Evolutionary conservation across 2,329 filamentous ascomycete species (phyloP).

Genomic region (Colletotrichum destructivum): DNA sequence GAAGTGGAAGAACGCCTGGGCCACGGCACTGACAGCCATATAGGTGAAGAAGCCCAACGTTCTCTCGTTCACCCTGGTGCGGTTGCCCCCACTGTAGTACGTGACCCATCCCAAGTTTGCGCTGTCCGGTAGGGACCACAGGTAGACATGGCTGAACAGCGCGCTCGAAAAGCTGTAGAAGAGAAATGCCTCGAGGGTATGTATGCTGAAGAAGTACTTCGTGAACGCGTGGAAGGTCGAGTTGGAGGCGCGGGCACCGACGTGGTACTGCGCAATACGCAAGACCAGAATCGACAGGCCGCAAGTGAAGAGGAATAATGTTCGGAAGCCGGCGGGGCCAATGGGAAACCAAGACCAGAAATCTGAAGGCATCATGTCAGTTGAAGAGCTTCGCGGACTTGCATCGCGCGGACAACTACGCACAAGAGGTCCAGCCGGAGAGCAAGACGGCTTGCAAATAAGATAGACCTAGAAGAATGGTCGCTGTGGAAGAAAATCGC

Average conservation of each 20-base stretch:
- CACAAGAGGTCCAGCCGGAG: slow-evolving; percentile 79
- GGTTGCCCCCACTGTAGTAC: slow-evolving; percentile 75
- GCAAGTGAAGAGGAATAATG: slow-evolving; percentile 82
- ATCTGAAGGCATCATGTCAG: slow-evolving; percentile 61
- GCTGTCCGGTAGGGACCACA: slow-evolving; percentile 75
- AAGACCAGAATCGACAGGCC: slow-evolving; percentile 86
- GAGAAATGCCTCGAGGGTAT: slow-evolving; percentile 78
- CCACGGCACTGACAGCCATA: slow-evolving; percentile 76
- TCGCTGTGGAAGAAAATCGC: slow-evolving; percentile 85
- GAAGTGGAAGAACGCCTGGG: slow-evolving; percentile 80
- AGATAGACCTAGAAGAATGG: slow-evolving; percentile 78
- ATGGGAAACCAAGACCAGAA: slow-evolving; percentile 92
- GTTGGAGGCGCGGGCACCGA: slow-evolving; percentile 79
- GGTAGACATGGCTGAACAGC: slow-evolving; percentile 85
- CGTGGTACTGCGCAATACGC: slow-evolving; percentile 86
- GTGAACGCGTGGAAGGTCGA: slow-evolving; percentile 77
- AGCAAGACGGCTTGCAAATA: slow-evolving; percentile 81
- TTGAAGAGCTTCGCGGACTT: slow-evolving; percentile 11
- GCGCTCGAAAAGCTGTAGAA: slow-evolving; percentile 86
- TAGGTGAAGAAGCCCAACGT: slow-evolving; percentile 84
- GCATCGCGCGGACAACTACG: slow-evolving; percentile 51
- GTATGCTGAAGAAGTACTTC: slow-evolving; percentile 69
- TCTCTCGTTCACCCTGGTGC: slow-evolving; percentile 86
- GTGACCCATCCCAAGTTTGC: slow-evolving; percentile 82
- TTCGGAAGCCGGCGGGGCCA: slow-evolving; percentile 81